These are phyloP conservation scores for Oryza meridionalis DNA, from an alignment of 176 grass and related monocot species.

Conservation along the genomic window DNA sequence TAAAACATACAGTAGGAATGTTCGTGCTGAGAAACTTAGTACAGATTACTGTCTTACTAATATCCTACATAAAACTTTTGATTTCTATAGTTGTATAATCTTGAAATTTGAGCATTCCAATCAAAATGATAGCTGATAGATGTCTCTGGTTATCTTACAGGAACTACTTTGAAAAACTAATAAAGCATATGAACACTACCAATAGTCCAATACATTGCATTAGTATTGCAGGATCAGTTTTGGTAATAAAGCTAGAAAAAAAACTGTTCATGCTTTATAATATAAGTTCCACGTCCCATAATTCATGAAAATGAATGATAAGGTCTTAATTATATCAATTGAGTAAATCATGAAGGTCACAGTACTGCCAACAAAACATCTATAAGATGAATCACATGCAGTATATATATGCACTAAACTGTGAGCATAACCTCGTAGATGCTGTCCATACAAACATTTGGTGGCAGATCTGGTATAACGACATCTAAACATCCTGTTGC, in stretches of 20 bases:
- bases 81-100: constrained; percentile 12
- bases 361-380: constrained; percentile 9
- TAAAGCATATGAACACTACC: background rate
- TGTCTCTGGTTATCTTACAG: constrained; percentile 17
- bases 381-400: constrained; percentile 13
- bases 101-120: background rate
- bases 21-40: background rate
- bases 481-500: constrained; percentile 75
- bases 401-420: background rate
- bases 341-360: constrained; percentile 19
- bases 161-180: constrained; percentile 4
- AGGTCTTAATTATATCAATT: constrained; percentile 15
- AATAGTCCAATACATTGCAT: background rate
- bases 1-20: background rate
- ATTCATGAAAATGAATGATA: background rate
- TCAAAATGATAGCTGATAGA: background rate
- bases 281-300: background rate
- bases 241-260: background rate
- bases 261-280: constrained; percentile 18
- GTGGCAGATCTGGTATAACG: constrained; percentile 70
- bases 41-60: background rate
- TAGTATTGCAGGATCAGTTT: background rate
- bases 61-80: background rate
- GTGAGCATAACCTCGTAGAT: constrained; percentile 74
- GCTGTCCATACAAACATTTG: constrained; percentile 46